These are phyloP conservation scores for Euphorbia lathyris DNA, from an alignment of 345 rosid genomes.

Conservation along the genomic window DNA sequence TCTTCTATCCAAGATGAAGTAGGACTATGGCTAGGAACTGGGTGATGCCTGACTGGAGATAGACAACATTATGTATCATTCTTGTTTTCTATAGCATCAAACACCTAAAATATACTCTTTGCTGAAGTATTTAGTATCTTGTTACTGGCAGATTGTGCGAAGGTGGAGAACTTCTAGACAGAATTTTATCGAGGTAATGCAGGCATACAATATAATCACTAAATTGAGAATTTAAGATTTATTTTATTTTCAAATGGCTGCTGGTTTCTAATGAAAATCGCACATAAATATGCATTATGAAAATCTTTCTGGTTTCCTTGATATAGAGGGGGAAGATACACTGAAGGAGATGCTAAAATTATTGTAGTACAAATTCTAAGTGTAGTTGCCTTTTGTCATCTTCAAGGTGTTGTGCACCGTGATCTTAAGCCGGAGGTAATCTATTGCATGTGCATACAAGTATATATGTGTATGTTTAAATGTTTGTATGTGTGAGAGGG, in stretches of 20 bases:
- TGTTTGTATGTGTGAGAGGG: background rate
- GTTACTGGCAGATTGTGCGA: conserved; percentile 68
- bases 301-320: conserved; percentile 11
- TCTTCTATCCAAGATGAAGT: no score
- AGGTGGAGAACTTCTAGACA: conserved; percentile 92
- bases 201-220: background rate
- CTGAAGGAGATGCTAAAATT: conserved; percentile 74
- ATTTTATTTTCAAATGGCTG: background rate
- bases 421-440: conserved; percentile 93
- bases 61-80: background rate
- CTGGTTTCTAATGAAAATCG: background rate
- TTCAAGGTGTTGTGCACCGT: conserved; percentile 95
- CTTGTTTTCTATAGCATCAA: conserved; percentile 1
- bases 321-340: conserved; percentile 86
- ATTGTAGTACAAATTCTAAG: conserved; percentile 68
- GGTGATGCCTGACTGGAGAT: background rate
- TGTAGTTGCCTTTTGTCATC: conserved; percentile 88
- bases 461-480: background rate
- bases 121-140: conserved; percentile 5
- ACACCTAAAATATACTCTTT: background rate
- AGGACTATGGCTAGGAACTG: background rate
- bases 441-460: background rate
- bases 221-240: background rate
- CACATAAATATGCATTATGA: background rate
- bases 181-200: conserved; percentile 73